Percentiles rank a stretch among this genome's conserved stretches.
phyloP scores from a whole-genome alignment of 75 land plant genomes.

The Gnetum montanum region DNA sequence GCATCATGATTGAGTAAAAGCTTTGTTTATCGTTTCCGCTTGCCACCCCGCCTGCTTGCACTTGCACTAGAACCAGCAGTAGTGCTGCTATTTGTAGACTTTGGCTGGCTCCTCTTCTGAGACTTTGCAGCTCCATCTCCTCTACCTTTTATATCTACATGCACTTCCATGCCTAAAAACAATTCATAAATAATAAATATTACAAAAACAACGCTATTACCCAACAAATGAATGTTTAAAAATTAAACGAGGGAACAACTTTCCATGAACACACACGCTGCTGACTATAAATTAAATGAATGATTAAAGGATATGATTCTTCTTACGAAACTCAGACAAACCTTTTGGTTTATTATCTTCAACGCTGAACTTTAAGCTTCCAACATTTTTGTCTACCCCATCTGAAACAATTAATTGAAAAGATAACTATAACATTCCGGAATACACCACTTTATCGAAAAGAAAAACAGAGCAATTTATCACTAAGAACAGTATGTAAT shows the following conservation, averaged over 20 bases:
- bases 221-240: neutral
- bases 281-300: neutral
- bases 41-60: too few species aligned
- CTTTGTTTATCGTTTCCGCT: too few species aligned
- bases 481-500: neutral
- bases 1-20: too few species aligned
- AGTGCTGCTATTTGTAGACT: slow-evolving; percentile 3
- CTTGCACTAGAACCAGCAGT: too few species aligned
- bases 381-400: slow-evolving; percentile 4
- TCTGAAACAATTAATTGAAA: too few species aligned
- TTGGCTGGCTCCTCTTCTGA: slow-evolving; percentile 29
- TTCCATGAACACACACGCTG: neutral
- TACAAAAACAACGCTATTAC: neutral
- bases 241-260: neutral
- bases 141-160: slow-evolving; percentile 44
- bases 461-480: neutral
- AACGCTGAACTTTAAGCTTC: slow-evolving; percentile 30
- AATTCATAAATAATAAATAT: neutral
- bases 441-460: too few species aligned
- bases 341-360: slow-evolving; percentile 42
- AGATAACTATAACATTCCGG: too few species aligned
- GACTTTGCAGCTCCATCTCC: slow-evolving; percentile 32
- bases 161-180: slow-evolving; percentile 41
- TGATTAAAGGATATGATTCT: too few species aligned
- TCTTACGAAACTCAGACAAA: slow-evolving; percentile 1